Evolutionary conservation across 2,329 filamentous ascomycete species (phyloP), one percentile per base, ranked within the genome.

Genomic region (Ascocoryne sarcoides): DNA sequence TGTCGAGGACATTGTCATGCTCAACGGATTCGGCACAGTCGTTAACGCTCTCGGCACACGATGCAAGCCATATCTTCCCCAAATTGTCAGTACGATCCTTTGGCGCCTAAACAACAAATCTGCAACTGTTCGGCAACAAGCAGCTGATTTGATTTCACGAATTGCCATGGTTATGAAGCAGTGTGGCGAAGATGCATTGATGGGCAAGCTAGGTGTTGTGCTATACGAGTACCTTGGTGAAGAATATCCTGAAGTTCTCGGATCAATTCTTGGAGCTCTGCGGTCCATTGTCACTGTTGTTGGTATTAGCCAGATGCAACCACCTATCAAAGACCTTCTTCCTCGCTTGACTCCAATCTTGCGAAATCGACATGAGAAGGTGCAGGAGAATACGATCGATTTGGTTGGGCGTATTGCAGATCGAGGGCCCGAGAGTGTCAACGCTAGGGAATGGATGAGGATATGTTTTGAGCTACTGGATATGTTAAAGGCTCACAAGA

Each of bases 401-500:
- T 74, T 98, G 2, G 92, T 98, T 15, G 92, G 92, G 41, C 90
- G 92, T 71, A 96, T 98, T 54, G 92, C 93, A 12, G 92, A 98
- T 64, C 84, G 92, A 51, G 93, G 92, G 1, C 89, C 92, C 1
- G 92, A 98, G 64, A 90, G 84, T 48, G 92, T 98, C 60, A 95
- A 95, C 59, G 89, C 92, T 10, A 79, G 92, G 57, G 92, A 98
- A 65, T 98, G 92, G 92, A 98, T 98, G 93, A 82, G 92, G 61
- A 98, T 98, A 62, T 98, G 92, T 67, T 98, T 98, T 64, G 92
- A 98, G 68, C 71, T 98, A 39, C 78, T 98, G 20, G 92, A 98
- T 65, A 98, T 98, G 92, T 76, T 98, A 57, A 98, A 98, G 66
- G 92, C 92, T 5, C 92, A 98, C 71, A 98, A 98, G 68, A 98